Evolutionary conservation across 2,329 filamentous ascomycete species (phyloP).

Genomic region (Annulohypoxylon truncatum): DNA sequence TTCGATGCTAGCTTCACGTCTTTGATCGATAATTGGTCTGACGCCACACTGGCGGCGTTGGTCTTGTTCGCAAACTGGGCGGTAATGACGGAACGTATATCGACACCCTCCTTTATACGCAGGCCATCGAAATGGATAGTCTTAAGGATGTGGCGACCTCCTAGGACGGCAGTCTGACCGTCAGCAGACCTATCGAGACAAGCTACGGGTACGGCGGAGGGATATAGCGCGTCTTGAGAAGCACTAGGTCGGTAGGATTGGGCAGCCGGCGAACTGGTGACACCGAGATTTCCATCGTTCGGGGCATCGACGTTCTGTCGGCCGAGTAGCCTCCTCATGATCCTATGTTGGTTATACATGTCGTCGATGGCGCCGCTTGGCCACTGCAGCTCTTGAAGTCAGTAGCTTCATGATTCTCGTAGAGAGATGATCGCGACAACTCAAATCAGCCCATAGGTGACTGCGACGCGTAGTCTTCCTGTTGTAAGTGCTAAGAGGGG

Average conservation of each 20-base stretch:
- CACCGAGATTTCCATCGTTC: slow-evolving; percentile 57
- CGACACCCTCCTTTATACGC: slow-evolving; percentile 65
- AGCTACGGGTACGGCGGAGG: slow-evolving; percentile 64
- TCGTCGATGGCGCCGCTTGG: slow-evolving; percentile 45
- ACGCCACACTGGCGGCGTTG: slow-evolving; percentile 52
- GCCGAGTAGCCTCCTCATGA: slow-evolving; percentile 71
- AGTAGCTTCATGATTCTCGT: slow-evolving; percentile 45
- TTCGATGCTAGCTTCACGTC: slow-evolving; percentile 67
- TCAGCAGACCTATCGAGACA: slow-evolving; percentile 70
- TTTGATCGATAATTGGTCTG: slow-evolving; percentile 72
- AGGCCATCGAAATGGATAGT: slow-evolving; percentile 67
- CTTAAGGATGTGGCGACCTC: slow-evolving; percentile 70
- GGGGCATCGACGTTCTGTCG: slow-evolving; percentile 62
- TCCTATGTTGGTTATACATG: slow-evolving; percentile 67
- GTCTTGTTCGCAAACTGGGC: slow-evolving; percentile 60
- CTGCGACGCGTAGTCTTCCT: neutral
- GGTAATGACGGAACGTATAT: slow-evolving; percentile 67
- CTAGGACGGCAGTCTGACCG: slow-evolving; percentile 66
- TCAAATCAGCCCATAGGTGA: slow-evolving; percentile 25
- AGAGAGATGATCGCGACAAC: slow-evolving; percentile 9
- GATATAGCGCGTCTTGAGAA: slow-evolving; percentile 67
- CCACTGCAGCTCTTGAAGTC: slow-evolving; percentile 38
- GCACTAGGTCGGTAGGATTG: slow-evolving; percentile 63
- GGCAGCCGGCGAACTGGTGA: slow-evolving; percentile 59
- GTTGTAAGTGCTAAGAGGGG: neutral